Base-by-base conservation (phyloP, 1,284 basidiomycete genomes). In the Sanghuangporus sanghuang region DNA sequence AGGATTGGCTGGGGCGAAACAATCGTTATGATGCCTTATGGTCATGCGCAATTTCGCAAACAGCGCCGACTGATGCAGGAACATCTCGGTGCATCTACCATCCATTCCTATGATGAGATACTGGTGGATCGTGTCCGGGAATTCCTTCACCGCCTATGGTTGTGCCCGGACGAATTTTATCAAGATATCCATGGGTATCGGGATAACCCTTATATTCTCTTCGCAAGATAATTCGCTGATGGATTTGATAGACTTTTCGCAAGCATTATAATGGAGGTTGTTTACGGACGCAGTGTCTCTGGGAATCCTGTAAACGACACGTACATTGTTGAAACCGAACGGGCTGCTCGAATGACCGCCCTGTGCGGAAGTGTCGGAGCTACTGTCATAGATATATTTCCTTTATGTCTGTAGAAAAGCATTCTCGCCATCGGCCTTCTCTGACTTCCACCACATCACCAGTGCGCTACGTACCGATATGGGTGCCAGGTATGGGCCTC, bases 41-140 rank as follows among this genome's bases (percentile, higher is more conserved):
- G 70, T 11, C 7, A 7, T 7, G 68, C 68, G 2, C 66, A 65
- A 14, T 73, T 71, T 66, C 70, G 73, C 8, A 73, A 72, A 60
- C 71, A 72, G 27, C 71, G 73, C 21, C 68, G 68, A 54, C 69
- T 72, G 66, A 68, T 71, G n/a, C 72, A 74, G 32, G 67, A 71
- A 18, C 70, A 70, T 5, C 69, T 74, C 56, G 52, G 60, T 23
- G 59, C 67, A 5, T 68, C 69, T 57, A 40, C 53, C 1, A 63
- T 71, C 5, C 55, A 59, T 16, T 65, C 64, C 21, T 72, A 70
- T 53, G 58, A 55, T 2, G 66, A 69, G 5, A 62, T 72, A 12
- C 71, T 72, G 55, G 63, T 58, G 53, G 65, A 68, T 18, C 23
- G 36, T 6, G 23, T 35, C 8, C 27, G 46, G 6, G 50, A 18